phyloP scores from a whole-genome alignment of 2,329 filamentous ascomycete genomes.

The Apiospora koreana region DNA sequence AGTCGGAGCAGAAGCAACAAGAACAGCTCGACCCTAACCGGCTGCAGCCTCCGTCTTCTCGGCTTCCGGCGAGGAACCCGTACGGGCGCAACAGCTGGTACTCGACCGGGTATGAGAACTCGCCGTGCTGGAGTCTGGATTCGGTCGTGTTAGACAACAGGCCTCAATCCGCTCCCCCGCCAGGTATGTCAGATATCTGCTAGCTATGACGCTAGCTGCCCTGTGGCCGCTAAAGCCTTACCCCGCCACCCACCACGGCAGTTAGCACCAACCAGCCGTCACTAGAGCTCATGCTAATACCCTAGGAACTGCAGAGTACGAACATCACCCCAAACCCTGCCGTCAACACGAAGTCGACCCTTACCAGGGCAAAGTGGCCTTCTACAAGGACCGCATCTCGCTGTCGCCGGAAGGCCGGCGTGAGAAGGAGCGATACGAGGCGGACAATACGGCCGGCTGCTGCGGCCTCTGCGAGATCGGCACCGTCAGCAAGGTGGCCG shows the following conservation, averaged over 20 bases:
- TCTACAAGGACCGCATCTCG: not conserved
- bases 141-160: not conserved
- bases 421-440: not conserved
- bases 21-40: not conserved
- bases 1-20: not conserved
- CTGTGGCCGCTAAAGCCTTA: not conserved
- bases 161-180: not conserved
- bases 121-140: not conserved
- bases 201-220: not conserved
- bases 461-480: not conserved
- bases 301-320: not conserved
- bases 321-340: not conserved
- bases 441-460: not conserved
- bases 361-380: not conserved
- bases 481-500: not conserved
- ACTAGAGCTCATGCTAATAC: not conserved
- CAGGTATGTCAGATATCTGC: not conserved
- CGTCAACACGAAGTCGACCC: not conserved
- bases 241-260: not conserved
- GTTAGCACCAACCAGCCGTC: too few species aligned
- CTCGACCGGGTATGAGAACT: not conserved
- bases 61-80: not conserved
- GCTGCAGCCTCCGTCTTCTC: not conserved
- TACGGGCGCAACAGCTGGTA: not conserved
- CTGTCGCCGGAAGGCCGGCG: not conserved